These are phyloP conservation scores for Ophiocordyceps camponoti-saundersi DNA, from an alignment of 2,329 filamentous ascomycete species.

Conservation along the genomic window DNA sequence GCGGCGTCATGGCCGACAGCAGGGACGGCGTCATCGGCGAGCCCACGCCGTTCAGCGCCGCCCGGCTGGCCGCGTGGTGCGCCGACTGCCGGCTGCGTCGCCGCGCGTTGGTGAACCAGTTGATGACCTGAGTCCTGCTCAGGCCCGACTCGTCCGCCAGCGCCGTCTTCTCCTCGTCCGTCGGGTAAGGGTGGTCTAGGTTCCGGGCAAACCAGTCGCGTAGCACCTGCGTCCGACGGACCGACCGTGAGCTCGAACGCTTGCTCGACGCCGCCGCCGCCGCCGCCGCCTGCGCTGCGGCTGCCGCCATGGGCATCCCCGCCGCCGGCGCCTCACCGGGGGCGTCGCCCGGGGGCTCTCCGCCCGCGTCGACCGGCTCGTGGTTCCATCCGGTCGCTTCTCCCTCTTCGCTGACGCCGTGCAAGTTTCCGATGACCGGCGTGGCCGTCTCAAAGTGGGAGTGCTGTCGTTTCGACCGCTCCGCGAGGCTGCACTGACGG, in stretches of 20 bases:
- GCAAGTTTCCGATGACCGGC: conserved; percentile 29
- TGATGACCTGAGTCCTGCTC: conserved; percentile 24
- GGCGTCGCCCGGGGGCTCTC: not conserved
- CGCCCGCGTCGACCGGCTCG: not conserved
- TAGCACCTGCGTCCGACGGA: conserved; percentile 25
- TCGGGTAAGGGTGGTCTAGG: conserved; percentile 28
- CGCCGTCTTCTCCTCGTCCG: conserved; percentile 23
- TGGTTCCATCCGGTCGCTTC: conserved; percentile 2
- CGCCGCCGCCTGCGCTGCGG: not conserved
- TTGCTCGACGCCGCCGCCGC: conserved; percentile 8
- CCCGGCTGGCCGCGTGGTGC: conserved; percentile 10
- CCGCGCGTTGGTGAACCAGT: conserved; percentile 34
- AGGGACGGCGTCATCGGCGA: conserved; percentile 30
- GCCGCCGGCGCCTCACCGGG: not conserved
- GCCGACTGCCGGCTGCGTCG: conserved; percentile 24
- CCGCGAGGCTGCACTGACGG: conserved; percentile 29
- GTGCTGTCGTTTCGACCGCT: conserved; percentile 22
- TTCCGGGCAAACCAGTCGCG: conserved; percentile 28
- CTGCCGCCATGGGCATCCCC: conserved; percentile 1
- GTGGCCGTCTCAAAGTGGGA: conserved; percentile 26
- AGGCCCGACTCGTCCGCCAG: conserved; percentile 26
- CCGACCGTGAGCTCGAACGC: conserved; percentile 20
- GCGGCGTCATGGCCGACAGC: conserved; percentile 26
- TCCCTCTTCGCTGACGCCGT: conserved; percentile 26
- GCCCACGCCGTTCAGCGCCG: conserved; percentile 15